Evolutionary conservation across 495 filamentous ascomycete species (phyloP).

Genomic region (Platismatia glauca): DNA sequence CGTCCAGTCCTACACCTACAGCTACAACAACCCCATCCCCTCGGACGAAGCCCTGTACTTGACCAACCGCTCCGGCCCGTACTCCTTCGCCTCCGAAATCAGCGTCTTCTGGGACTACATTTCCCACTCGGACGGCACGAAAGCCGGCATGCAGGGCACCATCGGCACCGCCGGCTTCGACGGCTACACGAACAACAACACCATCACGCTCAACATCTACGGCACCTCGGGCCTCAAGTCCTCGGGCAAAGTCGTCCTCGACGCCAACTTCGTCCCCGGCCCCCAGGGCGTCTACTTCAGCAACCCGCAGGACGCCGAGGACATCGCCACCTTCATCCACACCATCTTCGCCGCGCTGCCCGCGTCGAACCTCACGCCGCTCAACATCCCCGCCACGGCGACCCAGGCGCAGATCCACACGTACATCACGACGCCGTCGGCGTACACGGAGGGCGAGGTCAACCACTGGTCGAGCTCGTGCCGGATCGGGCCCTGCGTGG

Average conservation of each 20-base stretch:
- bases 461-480: conserved; percentile 36
- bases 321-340: conserved; percentile 35
- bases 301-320: conserved; percentile 30
- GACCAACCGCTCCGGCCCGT: conserved; percentile 29
- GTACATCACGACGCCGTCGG: conserved; percentile 32
- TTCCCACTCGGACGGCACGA: conserved; percentile 27
- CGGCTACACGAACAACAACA: conserved; percentile 26
- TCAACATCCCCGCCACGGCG: conserved; percentile 29
- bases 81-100: conserved; percentile 32
- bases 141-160: conserved; percentile 32
- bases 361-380: conserved; percentile 27
- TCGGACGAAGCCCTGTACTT: conserved; percentile 31
- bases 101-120: conserved; percentile 35
- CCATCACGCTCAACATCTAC: conserved; percentile 37
- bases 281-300: conserved; percentile 31
- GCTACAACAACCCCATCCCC: conserved; percentile 29
- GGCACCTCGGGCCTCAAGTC: conserved; percentile 36
- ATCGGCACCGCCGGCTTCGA: conserved; percentile 32
- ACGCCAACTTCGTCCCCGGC: conserved; percentile 29
- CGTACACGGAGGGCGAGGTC: conserved; percentile 33
- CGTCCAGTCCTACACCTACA: conserved; percentile 31
- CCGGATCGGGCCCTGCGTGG: conserved; percentile 32
- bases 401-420: conserved; percentile 29
- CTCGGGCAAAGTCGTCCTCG: conserved; percentile 29
- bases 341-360: conserved; percentile 32